These are phyloP conservation scores for Flaveria brownii DNA, from an alignment of 129 eudicot genomes.

Conservation along the genomic window DNA sequence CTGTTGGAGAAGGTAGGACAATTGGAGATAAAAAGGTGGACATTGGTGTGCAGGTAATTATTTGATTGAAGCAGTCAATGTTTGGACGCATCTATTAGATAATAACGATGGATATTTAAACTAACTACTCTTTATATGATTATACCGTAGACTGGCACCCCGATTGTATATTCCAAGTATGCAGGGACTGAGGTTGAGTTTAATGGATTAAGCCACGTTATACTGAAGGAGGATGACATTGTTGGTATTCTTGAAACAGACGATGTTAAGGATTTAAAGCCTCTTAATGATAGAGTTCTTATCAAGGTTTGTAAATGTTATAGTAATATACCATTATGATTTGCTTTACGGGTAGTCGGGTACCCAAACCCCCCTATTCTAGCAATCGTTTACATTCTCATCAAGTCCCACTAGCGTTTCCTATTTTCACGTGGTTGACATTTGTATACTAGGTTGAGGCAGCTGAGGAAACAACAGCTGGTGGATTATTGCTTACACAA, in stretches of 20 bases:
- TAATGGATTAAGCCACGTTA: slow-evolving; percentile 67
- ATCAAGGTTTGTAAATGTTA: slow-evolving; percentile 56
- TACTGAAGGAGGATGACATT: slow-evolving; percentile 87
- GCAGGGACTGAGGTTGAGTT: slow-evolving; percentile 91
- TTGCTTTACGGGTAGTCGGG: not conserved
- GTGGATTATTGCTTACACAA: slow-evolving; percentile 77
- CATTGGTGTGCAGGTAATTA: slow-evolving; percentile 57
- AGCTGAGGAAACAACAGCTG: slow-evolving; percentile 81
- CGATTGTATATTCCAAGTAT: slow-evolving; percentile 84
- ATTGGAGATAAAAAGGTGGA: slow-evolving; percentile 67
- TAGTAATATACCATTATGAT: not conserved
- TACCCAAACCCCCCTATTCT: not conserved
- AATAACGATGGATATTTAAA: not conserved
- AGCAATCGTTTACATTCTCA: slow-evolving; percentile 1
- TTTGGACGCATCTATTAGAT: not conserved
- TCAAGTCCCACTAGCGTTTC: not conserved
- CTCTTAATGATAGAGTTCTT: slow-evolving; percentile 84
- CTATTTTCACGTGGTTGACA: not conserved
- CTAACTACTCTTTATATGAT: not conserved
- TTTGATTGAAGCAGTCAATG: not conserved
- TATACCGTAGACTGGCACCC: slow-evolving; percentile 59
- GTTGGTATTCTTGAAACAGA: slow-evolving; percentile 87
- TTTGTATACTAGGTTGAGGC: slow-evolving; percentile 53
- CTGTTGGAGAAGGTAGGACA: slow-evolving; percentile 81
- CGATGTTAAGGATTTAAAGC: slow-evolving; percentile 83